phyloP scores from a whole-genome alignment of 768 basidiomycete genomes.

The Leucocoprinus birnbaumii region DNA sequence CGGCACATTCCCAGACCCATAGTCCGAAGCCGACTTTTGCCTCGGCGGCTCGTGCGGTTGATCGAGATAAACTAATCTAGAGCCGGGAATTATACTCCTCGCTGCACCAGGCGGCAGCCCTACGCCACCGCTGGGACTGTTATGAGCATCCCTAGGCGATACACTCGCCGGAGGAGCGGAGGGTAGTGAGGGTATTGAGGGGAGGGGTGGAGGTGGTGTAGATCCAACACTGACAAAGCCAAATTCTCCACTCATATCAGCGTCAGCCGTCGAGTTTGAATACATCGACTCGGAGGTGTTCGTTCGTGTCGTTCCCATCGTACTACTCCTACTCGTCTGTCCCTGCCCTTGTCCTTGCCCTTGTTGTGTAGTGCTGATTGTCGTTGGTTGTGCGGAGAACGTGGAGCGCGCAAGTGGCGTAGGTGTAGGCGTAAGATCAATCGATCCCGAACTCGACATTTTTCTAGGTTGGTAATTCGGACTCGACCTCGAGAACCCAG shows the following conservation, averaged over 20 bases:
- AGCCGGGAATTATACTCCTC: not conserved
- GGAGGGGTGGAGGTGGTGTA: not conserved
- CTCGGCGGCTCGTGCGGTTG: too few relatives aligned
- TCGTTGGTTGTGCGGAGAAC: too few relatives aligned
- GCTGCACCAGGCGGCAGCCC: slow-evolving; percentile 2
- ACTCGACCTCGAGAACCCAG: too few relatives aligned
- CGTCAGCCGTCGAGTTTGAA: slow-evolving; percentile 10
- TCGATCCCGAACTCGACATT: too few relatives aligned
- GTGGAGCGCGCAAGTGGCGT: too few relatives aligned
- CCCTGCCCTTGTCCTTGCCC: not conserved
- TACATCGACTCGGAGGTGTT: slow-evolving; percentile 11
- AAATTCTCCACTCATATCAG: slow-evolving; percentile 15
- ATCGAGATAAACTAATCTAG: too few relatives aligned
- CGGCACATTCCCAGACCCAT: too few relatives aligned
- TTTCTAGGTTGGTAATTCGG: too few relatives aligned
- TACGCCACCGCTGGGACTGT: not conserved
- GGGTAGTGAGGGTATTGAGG: not conserved
- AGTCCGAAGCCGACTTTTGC: too few relatives aligned
- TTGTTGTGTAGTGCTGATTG: too few relatives aligned
- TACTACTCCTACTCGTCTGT: not conserved
- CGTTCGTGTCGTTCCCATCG: not conserved
- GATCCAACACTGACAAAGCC: slow-evolving; percentile 6
- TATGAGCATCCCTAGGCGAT: too few relatives aligned
- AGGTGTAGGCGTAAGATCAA: too few relatives aligned
- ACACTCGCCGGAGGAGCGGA: not conserved